These are phyloP conservation scores for Hypoxylon sp. DNA, from an alignment of 2,329 filamentous ascomycete genomes.

Conservation along the genomic window DNA sequence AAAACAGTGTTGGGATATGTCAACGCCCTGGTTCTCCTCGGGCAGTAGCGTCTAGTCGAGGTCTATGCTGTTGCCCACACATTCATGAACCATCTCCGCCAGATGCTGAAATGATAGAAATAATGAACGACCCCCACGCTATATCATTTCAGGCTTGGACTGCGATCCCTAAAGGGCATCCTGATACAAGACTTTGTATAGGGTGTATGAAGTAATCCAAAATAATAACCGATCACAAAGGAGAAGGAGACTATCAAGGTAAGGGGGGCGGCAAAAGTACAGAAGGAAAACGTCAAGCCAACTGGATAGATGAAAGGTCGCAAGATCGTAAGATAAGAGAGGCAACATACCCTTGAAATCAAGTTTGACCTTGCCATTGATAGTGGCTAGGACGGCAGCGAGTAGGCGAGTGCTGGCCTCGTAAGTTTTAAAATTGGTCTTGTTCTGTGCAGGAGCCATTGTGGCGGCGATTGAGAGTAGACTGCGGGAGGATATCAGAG, in stretches of 20 bases:
- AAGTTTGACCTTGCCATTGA: constrained; percentile 65
- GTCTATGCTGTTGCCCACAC: constrained; percentile 3
- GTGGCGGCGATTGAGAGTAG: constrained; percentile 17
- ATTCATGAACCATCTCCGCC: neutral
- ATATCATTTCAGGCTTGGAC: neutral
- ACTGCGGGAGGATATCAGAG: constrained; percentile 20
- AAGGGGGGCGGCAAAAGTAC: neutral
- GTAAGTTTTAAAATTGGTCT: constrained; percentile 72
- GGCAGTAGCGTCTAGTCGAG: neutral
- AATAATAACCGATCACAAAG: neutral
- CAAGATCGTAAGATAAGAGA: neutral
- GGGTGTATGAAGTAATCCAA: neutral
- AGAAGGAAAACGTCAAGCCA: neutral
- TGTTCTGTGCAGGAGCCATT: constrained; percentile 61
- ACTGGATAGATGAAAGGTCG: neutral
- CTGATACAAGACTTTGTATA: neutral
- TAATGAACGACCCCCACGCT: neutral
- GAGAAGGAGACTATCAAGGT: neutral
- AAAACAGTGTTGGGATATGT: neutral
- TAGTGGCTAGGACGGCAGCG: constrained; percentile 72
- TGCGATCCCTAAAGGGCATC: neutral
- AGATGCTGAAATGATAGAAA: neutral
- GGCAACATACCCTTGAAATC: constrained; percentile 72
- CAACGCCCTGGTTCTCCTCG: neutral
- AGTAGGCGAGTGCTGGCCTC: constrained; percentile 73